Evolutionary conservation across 805 yeast genomes (phyloP).

Genomic region (Lipomyces lipofer): DNA sequence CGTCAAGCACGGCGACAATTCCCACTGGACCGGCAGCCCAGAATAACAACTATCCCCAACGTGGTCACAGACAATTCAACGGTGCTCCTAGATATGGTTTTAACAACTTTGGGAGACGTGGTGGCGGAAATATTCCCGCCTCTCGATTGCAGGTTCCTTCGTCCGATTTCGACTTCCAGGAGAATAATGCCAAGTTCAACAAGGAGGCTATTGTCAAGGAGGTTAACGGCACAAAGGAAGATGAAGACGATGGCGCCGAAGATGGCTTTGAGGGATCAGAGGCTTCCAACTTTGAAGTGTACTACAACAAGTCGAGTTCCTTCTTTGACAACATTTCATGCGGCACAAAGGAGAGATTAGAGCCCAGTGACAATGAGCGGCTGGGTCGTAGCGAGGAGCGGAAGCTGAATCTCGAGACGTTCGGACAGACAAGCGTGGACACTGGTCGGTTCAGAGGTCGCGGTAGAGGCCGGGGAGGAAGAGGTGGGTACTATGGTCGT

Average conservation of each 20-base stretch:
- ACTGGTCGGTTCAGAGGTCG: conserved; percentile 49
- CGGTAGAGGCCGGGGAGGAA: conserved; percentile 53
- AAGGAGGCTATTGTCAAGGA: conserved; percentile 42
- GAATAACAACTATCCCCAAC: neutral
- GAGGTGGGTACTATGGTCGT: conserved; percentile 39
- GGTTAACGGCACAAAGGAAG: conserved; percentile 43
- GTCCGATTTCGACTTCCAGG: conserved; percentile 72
- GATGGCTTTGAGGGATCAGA: conserved; percentile 28
- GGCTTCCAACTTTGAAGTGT: conserved; percentile 36
- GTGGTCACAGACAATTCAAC: neutral
- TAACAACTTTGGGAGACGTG: conserved; percentile 7
- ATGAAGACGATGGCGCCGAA: conserved; percentile 36
- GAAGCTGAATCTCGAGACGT: conserved; percentile 73
- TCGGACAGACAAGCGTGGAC: conserved; percentile 66
- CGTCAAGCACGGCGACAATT: neutral
- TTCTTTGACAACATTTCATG: conserved; percentile 86
- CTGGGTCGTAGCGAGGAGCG: conserved; percentile 76
- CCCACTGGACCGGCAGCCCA: neutral
- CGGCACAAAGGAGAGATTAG: conserved; percentile 44
- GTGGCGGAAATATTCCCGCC: conserved; percentile 17
- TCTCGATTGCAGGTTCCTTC: conserved; percentile 45
- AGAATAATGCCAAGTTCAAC: conserved; percentile 68
- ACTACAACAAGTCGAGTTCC: conserved; percentile 78
- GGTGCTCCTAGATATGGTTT: neutral
- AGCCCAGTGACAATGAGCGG: conserved; percentile 46